Evolutionary conservation across 768 basidiomycete species (phyloP), one percentile per base, ranked within the genome.

Genomic region (Mycena chlorophos): DNA sequence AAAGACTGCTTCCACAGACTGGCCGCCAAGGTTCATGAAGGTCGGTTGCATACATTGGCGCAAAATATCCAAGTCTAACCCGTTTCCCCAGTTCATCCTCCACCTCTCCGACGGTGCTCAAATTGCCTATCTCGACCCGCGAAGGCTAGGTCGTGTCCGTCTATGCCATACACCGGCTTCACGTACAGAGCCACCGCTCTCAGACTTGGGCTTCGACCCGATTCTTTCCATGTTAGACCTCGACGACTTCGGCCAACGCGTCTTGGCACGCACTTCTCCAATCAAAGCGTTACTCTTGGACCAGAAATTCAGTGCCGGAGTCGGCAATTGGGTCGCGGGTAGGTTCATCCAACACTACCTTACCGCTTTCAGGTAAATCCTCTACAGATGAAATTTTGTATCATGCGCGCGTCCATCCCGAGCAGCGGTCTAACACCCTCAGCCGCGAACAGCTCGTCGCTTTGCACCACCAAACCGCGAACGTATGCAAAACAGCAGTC

Each of bases 281-380:
- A 78, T 88, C 53, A 91, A 91, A 64, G 84, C 86, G 1, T 74
- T 92, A n/a, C 74, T 91, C 14, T 76, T 91, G 38, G 85, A 91
- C 67, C 89, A 91, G 66, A 82, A 85, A 0, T 91, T 91, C 72
- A 87, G 82, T 58, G 88, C 89, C 12, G 90, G 90, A 1, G 81
- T 92, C 10, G 87, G 90, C 3, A 92, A 91, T 66, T 91, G 89
- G 86, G 82, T 91, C 19, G 89, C 89, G 63, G 88, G 87, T 83
- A 60, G 39, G 64, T 69, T 64, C 29, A 12, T 29, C 45, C 49
- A n/a, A n/a, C n/a, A n/a, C n/a, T n/a, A n/a, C 38, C 56, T 52
- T 43, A 16, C 57, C 46, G 51, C 50, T 34, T 54, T 55, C 20
- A 46, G 43, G 48, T 54, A 37, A 39, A 58, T 42, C 50, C 38